These are phyloP conservation scores for Liquidambar formosana DNA, from an alignment of 164 flowering plant species.

Conservation along the genomic window DNA sequence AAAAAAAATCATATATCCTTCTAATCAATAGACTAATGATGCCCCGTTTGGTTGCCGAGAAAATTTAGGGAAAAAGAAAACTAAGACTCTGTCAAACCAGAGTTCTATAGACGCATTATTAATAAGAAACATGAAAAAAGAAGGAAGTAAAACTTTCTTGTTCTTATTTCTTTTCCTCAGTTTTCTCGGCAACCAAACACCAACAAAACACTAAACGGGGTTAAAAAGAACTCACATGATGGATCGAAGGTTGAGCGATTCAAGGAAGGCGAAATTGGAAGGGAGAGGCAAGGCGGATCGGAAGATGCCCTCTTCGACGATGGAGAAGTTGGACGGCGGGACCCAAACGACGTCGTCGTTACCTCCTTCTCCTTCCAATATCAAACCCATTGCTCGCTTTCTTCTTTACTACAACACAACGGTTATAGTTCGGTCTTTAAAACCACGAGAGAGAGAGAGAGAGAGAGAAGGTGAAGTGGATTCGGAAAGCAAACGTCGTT, in stretches of 20 bases:
- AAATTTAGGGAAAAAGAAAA: neutral
- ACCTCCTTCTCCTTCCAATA: slow-evolving; percentile 22
- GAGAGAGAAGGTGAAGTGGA: neutral
- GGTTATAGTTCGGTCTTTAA: too few relatives aligned
- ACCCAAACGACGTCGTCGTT: slow-evolving; percentile 17
- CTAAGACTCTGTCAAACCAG: too few relatives aligned
- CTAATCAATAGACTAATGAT: neutral
- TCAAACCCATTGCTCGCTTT: slow-evolving; percentile 23
- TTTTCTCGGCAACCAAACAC: neutral
- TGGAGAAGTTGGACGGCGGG: slow-evolving; percentile 55
- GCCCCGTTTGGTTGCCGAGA: neutral
- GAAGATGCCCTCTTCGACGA: slow-evolving; percentile 63
- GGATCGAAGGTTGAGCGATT: slow-evolving; percentile 59
- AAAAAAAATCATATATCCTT: neutral
- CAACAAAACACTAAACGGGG: neutral
- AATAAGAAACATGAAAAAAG: neutral
- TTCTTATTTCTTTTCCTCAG: too few relatives aligned
- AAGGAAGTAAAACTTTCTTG: neutral
- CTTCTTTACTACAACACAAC: neutral
- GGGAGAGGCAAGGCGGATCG: slow-evolving; percentile 52
- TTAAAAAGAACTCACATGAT: slow-evolving; percentile 37
- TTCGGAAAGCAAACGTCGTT: neutral
- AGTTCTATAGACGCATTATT: neutral
- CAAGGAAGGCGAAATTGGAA: slow-evolving; percentile 43
- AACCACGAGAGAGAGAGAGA: neutral